Evolutionary conservation across 805 yeast genomes (phyloP).

Genomic region (Suhomyces pyralidae): DNA sequence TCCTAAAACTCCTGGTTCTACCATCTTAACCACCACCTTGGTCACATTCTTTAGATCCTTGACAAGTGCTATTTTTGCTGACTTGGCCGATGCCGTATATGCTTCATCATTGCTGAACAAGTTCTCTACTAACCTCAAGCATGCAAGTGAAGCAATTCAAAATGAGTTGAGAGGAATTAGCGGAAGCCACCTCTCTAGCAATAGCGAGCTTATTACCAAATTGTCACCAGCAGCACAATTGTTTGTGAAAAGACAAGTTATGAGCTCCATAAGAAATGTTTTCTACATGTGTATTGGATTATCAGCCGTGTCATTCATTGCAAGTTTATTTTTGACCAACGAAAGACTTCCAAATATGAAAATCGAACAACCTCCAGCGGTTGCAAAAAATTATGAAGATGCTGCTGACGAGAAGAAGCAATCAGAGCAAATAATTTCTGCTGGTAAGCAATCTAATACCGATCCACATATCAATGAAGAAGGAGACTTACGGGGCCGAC

Average conservation of each 20-base stretch:
- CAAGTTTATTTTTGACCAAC: constrained; percentile 37
- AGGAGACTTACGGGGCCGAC: too few species aligned
- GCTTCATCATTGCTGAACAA: constrained; percentile 20
- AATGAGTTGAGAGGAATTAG: constrained; percentile 17
- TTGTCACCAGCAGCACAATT: constrained; percentile 21
- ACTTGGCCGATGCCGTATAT: constrained; percentile 42
- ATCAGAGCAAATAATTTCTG: not conserved
- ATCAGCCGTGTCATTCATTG: constrained; percentile 28
- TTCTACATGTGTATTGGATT: constrained; percentile 41
- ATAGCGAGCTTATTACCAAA: constrained; percentile 11
- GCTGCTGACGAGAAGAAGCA: not conserved
- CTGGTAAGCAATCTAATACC: not conserved
- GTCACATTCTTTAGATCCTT: constrained; percentile 43
- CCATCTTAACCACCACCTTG: constrained; percentile 46
- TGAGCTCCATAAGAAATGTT: constrained; percentile 38
- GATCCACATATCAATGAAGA: too few species aligned
- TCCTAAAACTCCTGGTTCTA: constrained; percentile 50
- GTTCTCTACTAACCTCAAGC: constrained; percentile 4
- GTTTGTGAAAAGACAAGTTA: constrained; percentile 30
- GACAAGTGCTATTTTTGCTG: constrained; percentile 46
- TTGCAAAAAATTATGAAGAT: not conserved
- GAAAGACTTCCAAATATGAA: constrained; percentile 34
- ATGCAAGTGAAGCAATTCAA: constrained; percentile 12
- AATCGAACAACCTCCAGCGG: not conserved
- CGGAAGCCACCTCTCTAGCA: constrained; percentile 11